These are phyloP conservation scores for Solanum neorickii DNA, from an alignment of 257 asterid species.

Conservation along the genomic window DNA sequence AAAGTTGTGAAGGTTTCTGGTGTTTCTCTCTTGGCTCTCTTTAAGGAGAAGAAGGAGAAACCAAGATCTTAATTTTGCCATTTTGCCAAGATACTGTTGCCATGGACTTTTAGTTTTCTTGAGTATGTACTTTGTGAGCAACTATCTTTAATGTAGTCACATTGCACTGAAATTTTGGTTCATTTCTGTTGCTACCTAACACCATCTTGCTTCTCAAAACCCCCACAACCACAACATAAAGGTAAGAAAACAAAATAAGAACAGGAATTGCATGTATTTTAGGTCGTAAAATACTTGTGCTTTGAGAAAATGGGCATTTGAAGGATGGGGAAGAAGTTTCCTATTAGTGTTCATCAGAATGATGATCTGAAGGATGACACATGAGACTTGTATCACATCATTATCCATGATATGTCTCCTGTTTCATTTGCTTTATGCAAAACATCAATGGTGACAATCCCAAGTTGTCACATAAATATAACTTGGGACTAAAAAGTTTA, in stretches of 20 bases:
- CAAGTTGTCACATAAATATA: not conserved
- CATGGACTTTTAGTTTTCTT: not conserved
- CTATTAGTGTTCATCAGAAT: not conserved
- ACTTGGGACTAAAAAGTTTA: not conserved
- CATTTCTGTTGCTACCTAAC: not conserved
- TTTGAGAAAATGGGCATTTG: not conserved
- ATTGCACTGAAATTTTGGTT: not conserved
- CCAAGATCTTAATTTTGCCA: conserved; percentile 2
- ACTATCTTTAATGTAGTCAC: not conserved
- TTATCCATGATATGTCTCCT: not conserved
- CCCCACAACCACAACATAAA: not conserved
- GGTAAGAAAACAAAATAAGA: not conserved
- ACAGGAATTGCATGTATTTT: not conserved
- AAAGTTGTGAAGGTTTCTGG: conserved; percentile 20
- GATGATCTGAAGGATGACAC: not conserved
- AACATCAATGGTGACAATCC: not conserved
- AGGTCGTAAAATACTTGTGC: not conserved
- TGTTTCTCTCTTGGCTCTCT: conserved; percentile 12
- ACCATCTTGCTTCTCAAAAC: not conserved
- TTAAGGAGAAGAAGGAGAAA: conserved; percentile 17
- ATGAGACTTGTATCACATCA: not conserved
- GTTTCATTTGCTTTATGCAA: not conserved
- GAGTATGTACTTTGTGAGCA: not conserved
- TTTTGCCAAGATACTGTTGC: not conserved
- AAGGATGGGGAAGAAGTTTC: not conserved